A percentile compares a stretch with the other conserved stretches of the same genome.
Evolutionary conservation across 2,329 filamentous ascomycete genomes (phyloP).

Genomic region (Blumeria hordei): DNA sequence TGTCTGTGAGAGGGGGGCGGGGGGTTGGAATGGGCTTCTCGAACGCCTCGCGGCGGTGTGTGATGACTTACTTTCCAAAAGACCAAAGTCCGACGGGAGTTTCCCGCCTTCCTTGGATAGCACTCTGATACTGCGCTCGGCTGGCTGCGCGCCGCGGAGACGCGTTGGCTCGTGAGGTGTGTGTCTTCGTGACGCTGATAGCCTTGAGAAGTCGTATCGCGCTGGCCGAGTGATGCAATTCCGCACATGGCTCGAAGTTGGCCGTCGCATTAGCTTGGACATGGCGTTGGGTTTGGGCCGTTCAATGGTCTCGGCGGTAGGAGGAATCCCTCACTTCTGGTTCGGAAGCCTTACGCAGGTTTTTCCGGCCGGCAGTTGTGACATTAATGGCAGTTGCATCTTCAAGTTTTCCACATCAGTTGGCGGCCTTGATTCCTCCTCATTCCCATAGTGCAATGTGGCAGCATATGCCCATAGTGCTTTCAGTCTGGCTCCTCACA

Average conservation of each 20-base stretch:
- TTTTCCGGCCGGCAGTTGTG: too few species aligned
- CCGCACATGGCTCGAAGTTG: too few species aligned
- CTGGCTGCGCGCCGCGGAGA: not conserved
- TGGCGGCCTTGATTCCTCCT: not conserved
- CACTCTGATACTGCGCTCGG: conserved; percentile 6
- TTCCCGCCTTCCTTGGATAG: conserved; percentile 3
- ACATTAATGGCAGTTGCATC: too few species aligned
- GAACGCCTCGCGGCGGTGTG: conserved; percentile 5
- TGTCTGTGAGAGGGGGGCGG: conserved; percentile 10
- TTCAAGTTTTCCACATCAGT: too few species aligned
- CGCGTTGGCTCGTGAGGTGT: not conserved
- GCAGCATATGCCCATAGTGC: conserved; percentile 15
- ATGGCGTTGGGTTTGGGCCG: too few species aligned
- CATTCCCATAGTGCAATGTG: conserved; percentile 12
- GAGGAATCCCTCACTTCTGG: too few species aligned
- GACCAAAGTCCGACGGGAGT: conserved; percentile 10
- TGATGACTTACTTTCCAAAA: conserved; percentile 9
- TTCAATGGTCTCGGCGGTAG: too few species aligned
- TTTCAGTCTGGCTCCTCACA: conserved; percentile 12
- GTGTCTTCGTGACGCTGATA: too few species aligned
- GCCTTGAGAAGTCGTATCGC: too few species aligned
- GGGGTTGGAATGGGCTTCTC: not conserved
- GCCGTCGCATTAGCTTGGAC: too few species aligned
- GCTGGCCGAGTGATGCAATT: too few species aligned
- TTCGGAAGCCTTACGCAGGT: too few species aligned